phyloP scores from a whole-genome alignment of 1,284 basidiomycete genomes.

The Trichosporon sp. region DNA sequence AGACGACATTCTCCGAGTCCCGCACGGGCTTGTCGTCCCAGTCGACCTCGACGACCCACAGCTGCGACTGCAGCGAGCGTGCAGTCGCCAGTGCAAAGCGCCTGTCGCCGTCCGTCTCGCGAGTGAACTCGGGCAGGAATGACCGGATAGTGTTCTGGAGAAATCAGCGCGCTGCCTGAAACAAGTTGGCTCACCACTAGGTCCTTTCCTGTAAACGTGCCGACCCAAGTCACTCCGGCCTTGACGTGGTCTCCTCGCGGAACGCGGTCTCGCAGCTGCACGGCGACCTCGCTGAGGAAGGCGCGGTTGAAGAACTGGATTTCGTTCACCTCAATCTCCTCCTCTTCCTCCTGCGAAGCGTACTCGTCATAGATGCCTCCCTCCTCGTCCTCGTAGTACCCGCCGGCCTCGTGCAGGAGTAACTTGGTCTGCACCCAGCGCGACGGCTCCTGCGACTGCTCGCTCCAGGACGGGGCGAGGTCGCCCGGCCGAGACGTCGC shows the following conservation, averaged over 20 bases:
- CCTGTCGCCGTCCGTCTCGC: conserved; percentile 65
- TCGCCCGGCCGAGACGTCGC: neutral
- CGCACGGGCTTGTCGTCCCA: conserved; percentile 80
- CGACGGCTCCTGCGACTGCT: conserved; percentile 33
- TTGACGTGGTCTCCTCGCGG: conserved; percentile 82
- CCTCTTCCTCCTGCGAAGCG: conserved; percentile 54
- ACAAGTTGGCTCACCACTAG: conserved; percentile 66
- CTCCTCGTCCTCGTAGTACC: conserved; percentile 48
- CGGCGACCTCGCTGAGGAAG: conserved; percentile 79
- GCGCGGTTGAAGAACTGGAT: conserved; percentile 79
- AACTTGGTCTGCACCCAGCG: conserved; percentile 48
- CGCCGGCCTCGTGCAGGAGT: conserved; percentile 41
- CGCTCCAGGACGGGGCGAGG: conserved; percentile 23
- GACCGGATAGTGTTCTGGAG: conserved; percentile 71
- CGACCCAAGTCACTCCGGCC: conserved; percentile 77
- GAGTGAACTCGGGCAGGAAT: conserved; percentile 70
- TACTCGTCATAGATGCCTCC: conserved; percentile 55
- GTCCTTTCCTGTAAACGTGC: conserved; percentile 86
- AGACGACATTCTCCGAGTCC: conserved; percentile 91
- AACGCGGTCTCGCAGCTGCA: conserved; percentile 79
- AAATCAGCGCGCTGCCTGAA: conserved; percentile 4
- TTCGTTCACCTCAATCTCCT: conserved; percentile 61
- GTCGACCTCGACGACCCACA: conserved; percentile 96
- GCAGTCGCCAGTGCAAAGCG: conserved; percentile 80
- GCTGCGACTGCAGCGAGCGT: conserved; percentile 79